Evolutionary conservation across 345 rosid genomes (phyloP), one percentile per base, ranked within the genome.

Genomic region (Combretum micranthum): DNA sequence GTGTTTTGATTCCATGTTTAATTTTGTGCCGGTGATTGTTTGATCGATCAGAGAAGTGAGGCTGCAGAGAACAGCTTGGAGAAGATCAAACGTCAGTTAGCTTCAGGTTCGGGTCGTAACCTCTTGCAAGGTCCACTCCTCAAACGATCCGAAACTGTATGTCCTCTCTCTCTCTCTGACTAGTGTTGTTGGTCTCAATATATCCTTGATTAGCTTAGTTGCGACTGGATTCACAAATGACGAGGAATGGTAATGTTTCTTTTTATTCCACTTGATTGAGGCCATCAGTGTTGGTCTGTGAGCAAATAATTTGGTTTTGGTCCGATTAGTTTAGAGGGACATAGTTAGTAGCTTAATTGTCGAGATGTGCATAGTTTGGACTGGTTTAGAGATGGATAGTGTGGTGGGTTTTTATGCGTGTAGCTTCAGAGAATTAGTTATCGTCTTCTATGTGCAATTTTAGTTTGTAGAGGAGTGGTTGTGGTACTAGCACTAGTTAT

Each of bases 71-170:
- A 72, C 73, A 87, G 95, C 75, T 82, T 93, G 80, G 99, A 90
- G 71, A 90, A 73, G 90, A 90, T 94, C 81, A 94, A 94, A 72
- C 78, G 99, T 64, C 96, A 94, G 68, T 59, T 94, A 50, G 93
- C 97, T 26, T 82, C 97, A 12, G 96, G 96, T 72, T 90, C 99
- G 47, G 93, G 96, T 50, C 70, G 96, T 56, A 85, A 77, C 57
- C 75, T 90, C 76, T 71, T 94, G 55, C 97, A 94, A 67, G 99
- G 99, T 47, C 99, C 99, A 2, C 96, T 94, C 64, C 90, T 79
- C 61, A 94, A 94, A 82, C 95, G 99, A 72, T 94, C 97, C 51
- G 99, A 94, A 78, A 94, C 99, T 53, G 70, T 59, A 55, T 52
- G 19, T 44, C 55, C 25, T 43, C 4, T 18, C 5, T 52, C 39